Base-by-base conservation (phyloP, 75 land plant genomes). In the Cryptomeria japonica region DNA sequence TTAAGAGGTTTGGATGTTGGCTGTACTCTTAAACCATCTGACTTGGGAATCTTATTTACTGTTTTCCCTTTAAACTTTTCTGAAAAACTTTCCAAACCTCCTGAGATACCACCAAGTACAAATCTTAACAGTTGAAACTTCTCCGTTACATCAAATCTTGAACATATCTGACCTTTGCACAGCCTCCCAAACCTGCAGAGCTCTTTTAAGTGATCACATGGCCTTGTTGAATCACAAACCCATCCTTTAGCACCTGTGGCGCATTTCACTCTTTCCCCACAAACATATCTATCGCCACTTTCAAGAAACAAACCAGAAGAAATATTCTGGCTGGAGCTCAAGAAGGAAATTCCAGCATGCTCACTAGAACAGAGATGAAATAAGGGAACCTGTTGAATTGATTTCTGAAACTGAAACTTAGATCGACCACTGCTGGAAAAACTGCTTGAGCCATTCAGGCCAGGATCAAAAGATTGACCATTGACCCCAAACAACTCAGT, bases 261-360 rank as follows among this genome's bases (percentile, higher is more conserved):
- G 12, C 51, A 82, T 82, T 82, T 82, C 42, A 82, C 42, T 46
- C 84, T 82, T 46, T 44, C 84, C 47, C 84, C 49, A 44, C 32
- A 42, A 31, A 4, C 46, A 82, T 82, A 46, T 82, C 84, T n/a
- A 31, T 82, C 46, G 51, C 49, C 84, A 82, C 49, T 46, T 46
- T 85, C 19, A 53, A 56, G 41, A 53, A 36, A 36, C 38, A 53
- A 85, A 36, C 39, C 28, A 19, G 64, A 53, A 16, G 36, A 13
- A 36, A 31, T 53, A 51, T 37, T 55, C 32, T 19, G 49, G 16
- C 56, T 51, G 64, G 22, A 37, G 32, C 41, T 85, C 61, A 36
- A 37, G 19, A 85, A 53, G 58, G 49, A 56, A 56, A 46, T 56
- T 37, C 28, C 68, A 55, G 37, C 64, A 55, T 56, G 37, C 14